Evolutionary conservation across 2,329 filamentous ascomycete species (phyloP).

Genomic region (Tolypocladium nubicola): DNA sequence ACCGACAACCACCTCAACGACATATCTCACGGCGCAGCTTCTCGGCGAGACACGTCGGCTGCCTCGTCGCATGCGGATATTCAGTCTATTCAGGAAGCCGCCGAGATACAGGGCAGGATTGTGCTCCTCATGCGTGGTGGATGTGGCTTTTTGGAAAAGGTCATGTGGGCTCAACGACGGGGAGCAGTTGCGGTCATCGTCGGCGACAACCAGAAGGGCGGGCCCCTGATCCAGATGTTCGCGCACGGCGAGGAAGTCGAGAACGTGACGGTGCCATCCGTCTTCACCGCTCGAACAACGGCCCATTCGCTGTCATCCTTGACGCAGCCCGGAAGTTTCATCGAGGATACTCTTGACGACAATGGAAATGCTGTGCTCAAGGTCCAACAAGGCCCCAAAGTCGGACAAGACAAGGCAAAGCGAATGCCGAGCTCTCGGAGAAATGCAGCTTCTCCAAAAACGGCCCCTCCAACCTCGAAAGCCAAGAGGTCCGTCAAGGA

Average conservation of each 20-base stretch:
- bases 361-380: constrained; percentile 47
- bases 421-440: constrained; percentile 18
- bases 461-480: constrained; percentile 10
- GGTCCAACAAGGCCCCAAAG: constrained; percentile 37
- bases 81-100: constrained; percentile 79
- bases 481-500: constrained; percentile 14
- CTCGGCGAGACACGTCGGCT: constrained; percentile 24
- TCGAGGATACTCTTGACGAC: constrained; percentile 49
- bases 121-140: constrained; percentile 86
- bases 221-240: constrained; percentile 92
- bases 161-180: constrained; percentile 89
- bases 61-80: constrained; percentile 68
- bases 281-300: constrained; percentile 92
- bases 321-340: constrained; percentile 58
- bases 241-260: constrained; percentile 85
- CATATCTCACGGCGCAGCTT: constrained; percentile 18
- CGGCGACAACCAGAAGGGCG: constrained; percentile 83
- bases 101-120: constrained; percentile 88
- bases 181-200: constrained; percentile 87
- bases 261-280: constrained; percentile 84
- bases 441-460: constrained; percentile 8
- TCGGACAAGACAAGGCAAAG: constrained; percentile 22
- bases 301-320: constrained; percentile 86
- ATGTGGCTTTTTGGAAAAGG: constrained; percentile 93
- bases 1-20: constrained; percentile 78